These are phyloP conservation scores for Phytophthora lateralis DNA, from an alignment of 352 stramenopile species.

Conservation along the genomic window DNA sequence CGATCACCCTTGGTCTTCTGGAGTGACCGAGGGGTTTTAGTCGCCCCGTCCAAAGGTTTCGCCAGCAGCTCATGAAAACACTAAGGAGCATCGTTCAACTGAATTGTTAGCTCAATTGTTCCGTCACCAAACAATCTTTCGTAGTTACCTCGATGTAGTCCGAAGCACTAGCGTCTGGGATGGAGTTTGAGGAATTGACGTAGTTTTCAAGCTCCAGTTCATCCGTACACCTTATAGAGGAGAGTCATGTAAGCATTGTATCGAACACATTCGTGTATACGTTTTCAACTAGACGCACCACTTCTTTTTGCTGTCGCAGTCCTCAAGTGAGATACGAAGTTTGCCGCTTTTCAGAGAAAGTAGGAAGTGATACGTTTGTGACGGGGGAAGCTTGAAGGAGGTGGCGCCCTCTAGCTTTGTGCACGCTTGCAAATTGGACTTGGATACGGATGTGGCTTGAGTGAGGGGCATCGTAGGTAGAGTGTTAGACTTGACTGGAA, in stretches of 20 bases:
- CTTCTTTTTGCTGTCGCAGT: conserved; percentile 6
- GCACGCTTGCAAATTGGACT: not conserved
- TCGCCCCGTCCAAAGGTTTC: not conserved
- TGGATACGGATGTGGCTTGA: not conserved
- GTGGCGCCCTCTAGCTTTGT: not conserved
- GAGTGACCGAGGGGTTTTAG: conserved; percentile 4
- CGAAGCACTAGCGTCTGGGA: conserved; percentile 4
- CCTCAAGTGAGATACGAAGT: conserved; percentile 8
- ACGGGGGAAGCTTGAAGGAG: not conserved
- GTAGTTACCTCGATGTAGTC: conserved; percentile 7
- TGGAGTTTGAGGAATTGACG: conserved; percentile 3
- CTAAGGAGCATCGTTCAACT: not conserved
- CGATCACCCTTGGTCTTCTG: conserved; percentile 2
- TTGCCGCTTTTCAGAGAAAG: conserved; percentile 3
- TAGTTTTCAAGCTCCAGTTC: conserved; percentile 2
- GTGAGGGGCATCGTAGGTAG: not conserved
- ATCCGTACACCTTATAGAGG: conserved; percentile 1
- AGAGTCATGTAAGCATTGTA: not conserved
- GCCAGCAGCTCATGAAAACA: conserved; percentile 6
- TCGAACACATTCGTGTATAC: not conserved
- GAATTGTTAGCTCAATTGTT: not conserved
- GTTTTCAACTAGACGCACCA: not conserved
- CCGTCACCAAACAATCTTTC: not conserved
- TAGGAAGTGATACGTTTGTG: conserved; percentile 1
- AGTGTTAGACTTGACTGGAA: not conserved